Percentiles rank a stretch among this genome's conserved stretches.
Conservation (phyloP, 2,329 filamentous ascomycete genomes). For the Fusarium temperatum region DNA sequence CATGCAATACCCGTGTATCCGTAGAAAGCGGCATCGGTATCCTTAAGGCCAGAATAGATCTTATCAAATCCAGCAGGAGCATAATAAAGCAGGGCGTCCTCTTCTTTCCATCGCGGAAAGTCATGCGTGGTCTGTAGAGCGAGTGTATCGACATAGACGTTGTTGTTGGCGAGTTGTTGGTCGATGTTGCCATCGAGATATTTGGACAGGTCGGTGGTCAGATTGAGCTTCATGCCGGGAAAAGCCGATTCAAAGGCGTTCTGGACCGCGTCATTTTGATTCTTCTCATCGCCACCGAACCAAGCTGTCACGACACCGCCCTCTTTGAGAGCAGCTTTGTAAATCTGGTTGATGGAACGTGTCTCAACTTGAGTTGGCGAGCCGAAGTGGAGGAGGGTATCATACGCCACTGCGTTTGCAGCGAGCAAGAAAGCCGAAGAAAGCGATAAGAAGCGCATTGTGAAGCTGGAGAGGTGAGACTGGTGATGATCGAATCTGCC, state of each 20-base stretch:
- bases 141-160: neutral
- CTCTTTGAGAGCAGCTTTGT: neutral
- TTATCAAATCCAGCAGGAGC: neutral
- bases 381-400: neutral
- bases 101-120: neutral
- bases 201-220: accelerated
- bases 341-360: neutral
- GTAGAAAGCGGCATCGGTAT: neutral
- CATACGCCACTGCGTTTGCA: neutral
- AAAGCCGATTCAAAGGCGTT: neutral
- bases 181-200: neutral
- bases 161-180: neutral
- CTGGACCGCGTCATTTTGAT: neutral
- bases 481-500: neutral
- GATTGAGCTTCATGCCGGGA: neutral
- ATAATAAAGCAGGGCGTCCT: neutral
- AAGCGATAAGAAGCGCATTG: neutral
- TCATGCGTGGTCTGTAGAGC: neutral
- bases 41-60: neutral
- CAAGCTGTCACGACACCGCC: neutral
- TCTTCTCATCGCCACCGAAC: neutral
- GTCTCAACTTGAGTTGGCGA: neutral
- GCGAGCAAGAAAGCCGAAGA: accelerated
- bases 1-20: neutral
- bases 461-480: neutral